A percentile compares a stretch with the other conserved stretches of the same genome.
phyloP scores from a whole-genome alignment of 2,329 filamentous ascomycete species.

The Trichoderma simmonsii region DNA sequence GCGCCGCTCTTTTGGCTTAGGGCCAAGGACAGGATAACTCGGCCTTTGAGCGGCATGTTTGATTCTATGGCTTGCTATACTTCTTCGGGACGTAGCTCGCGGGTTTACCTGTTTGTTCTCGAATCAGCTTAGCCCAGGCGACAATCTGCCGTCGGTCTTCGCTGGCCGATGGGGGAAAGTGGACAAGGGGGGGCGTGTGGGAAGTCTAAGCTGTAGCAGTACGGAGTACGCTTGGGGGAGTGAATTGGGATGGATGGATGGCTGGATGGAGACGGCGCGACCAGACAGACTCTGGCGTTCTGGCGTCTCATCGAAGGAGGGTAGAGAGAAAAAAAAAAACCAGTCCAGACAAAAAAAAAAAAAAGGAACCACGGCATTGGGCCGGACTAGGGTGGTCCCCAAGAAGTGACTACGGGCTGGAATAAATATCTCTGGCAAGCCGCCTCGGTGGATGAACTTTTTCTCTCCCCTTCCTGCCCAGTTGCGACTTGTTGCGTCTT shows the following conservation, averaged over 20 bases:
- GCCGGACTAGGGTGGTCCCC: background rate
- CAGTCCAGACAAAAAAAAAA: background rate
- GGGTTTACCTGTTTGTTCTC: background rate
- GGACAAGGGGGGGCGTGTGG: background rate
- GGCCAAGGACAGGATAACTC: constrained; percentile 5
- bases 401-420: background rate
- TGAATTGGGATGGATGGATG: constrained; percentile 12
- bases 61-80: background rate
- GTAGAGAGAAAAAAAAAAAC: background rate
- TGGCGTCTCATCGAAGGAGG: constrained; percentile 14
- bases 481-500: constrained; percentile 18
- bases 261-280: constrained; percentile 13
- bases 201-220: too few species aligned
- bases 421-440: constrained; percentile 17
- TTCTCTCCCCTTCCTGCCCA: constrained; percentile 10
- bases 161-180: constrained; percentile 9
- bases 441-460: constrained; percentile 11
- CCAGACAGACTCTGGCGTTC: background rate
- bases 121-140: constrained; percentile 7
- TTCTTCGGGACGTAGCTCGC: background rate
- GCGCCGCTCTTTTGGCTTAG: constrained; percentile 11
- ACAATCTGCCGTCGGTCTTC: constrained; percentile 18
- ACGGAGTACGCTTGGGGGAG: background rate
- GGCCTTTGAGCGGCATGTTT: background rate
- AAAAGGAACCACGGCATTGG: constrained; percentile 16